Base-by-base conservation (phyloP, 371 early-diverging fungal species). In the Circinella minor region DNA sequence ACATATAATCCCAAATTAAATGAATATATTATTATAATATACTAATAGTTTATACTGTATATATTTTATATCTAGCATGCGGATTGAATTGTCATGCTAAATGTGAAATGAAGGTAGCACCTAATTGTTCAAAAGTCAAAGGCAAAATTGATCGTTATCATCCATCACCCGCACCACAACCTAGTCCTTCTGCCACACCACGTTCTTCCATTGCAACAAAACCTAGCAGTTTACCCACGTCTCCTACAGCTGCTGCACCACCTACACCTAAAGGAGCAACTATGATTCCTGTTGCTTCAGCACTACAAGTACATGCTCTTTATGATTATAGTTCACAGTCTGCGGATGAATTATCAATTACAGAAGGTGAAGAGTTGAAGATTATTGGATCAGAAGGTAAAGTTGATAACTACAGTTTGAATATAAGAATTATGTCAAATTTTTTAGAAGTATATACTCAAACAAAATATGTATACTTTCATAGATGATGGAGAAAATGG, bases 101-200 rank as follows among this genome's bases (percentile, higher is more conserved):
- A 67, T 95, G 95, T 74, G 93, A 94, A 76, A 89, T 95, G 86
- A 95, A 94, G 70, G 93, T 93, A 1, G 88, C 93, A 8, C 91
- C 91, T 3, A 88, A 85, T 65, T 95, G 95, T 67, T 83, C 91
- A 15, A 83, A 85, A 34, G 72, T 82, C 27, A 90, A 89, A 34
- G 88, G 91, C 3, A 88, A 88, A 55, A 76, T 89, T 27, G 85
- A 84, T 46, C 75, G 88, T 43, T 80, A 81, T 43, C 78, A 78
- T 15, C 54, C 74, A 39, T 68, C 66, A 8, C 71, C 64, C 36
- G 60, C 74, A n/a, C 63, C 71, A n/a, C 64, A 71, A 18, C 57
- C 71, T 61, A 68, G 51, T 46, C 66, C 55, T 34, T 61, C 67
- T 55, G 48, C 65, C 4, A 65, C 65, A 38, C 47, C 55, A 9